Base-by-base conservation (phyloP, 2,329 filamentous ascomycete genomes). In the Ophiostoma montium region DNA sequence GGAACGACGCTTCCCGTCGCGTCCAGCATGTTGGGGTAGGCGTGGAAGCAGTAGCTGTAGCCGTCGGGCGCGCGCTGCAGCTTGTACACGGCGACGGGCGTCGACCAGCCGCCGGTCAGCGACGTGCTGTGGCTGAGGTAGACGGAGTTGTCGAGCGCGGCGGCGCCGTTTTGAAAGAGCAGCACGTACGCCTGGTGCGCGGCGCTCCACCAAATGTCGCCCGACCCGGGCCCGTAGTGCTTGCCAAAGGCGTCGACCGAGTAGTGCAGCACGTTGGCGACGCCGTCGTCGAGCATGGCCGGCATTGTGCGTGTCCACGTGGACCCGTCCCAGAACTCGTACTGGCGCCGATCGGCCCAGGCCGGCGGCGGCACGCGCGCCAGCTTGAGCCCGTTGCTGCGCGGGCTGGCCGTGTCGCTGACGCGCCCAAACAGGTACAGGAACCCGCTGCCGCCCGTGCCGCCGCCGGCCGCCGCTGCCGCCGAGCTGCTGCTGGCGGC, bases 361-460 rank as follows among this genome's bases (percentile, higher is more conserved):
- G 48, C 53, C 30, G 38, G 50, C 15, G 31, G 35, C 12, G 19
- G 38, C n/a, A 55, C 50, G 12, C 54, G 53, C 16, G 54, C 54
- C 38, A 56, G 54, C 45, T 55, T 55, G 23, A 56, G 53, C 8
- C 54, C 54, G 45, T 56, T 56, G 51, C 50, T 55, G 13, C 11
- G 6, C 23, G 50, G 46, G n/a, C 21, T 18, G 35, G 15, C 31
- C 15, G 51, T 38, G 32, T 53, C 51, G 19, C 48, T 48, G n/a
- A 56, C 45, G 27, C 54, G 51, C 10, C 46, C 54, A 55, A 56
- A 56, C 15, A 55, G 45, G 42, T 56, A 56, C 23, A 56, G 48
- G 31, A 49, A 55, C 4, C 47, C 47, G 30, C 50, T 46, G 19
- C 38, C 38, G 12, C 18, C 36, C 36, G 42, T 44, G 35, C 35